Evolutionary conservation across 129 eudicot genomes (phyloP).

Genomic region (Escallonia rubra): DNA sequence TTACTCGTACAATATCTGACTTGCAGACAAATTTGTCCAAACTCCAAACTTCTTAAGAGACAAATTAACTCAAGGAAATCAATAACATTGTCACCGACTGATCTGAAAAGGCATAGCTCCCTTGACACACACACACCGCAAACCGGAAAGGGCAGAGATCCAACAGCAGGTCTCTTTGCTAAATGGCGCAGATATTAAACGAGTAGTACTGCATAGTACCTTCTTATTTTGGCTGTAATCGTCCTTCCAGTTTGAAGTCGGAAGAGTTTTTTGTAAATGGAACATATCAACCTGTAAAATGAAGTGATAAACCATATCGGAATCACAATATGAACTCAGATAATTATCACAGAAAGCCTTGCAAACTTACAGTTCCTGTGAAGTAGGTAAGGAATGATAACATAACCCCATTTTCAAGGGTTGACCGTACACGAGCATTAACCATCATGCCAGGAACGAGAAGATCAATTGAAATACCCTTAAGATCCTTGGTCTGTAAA

Average conservation of each 20-base stretch:
- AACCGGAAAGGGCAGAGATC: not conserved
- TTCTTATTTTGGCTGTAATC: slow-evolving; percentile 71
- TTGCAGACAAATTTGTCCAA: no score
- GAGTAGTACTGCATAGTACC: slow-evolving; percentile 36
- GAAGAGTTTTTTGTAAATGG: slow-evolving; percentile 59
- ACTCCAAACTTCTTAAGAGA: no score
- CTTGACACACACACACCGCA: no score
- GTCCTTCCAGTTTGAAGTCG: slow-evolving; percentile 72
- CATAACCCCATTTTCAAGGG: slow-evolving; percentile 89
- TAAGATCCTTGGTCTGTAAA: slow-evolving; percentile 81
- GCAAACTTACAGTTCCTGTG: slow-evolving; percentile 84
- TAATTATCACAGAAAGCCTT: slow-evolving; percentile 1
- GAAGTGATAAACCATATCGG: not conserved
- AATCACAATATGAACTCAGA: slow-evolving; percentile 1
- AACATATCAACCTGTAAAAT: slow-evolving; percentile 73
- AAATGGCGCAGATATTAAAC: not conserved
- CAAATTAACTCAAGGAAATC: no score
- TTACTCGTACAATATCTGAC: no score
- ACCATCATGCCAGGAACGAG: slow-evolving; percentile 99
- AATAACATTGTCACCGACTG: no score
- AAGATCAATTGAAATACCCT: slow-evolving; percentile 89
- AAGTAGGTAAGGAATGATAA: slow-evolving; percentile 86
- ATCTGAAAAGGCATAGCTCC: no score
- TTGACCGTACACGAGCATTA: slow-evolving; percentile 70
- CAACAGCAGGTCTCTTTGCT: not conserved